Conservation (phyloP, 139 green algal species). For the Chlamydomonas incerta region DNA sequence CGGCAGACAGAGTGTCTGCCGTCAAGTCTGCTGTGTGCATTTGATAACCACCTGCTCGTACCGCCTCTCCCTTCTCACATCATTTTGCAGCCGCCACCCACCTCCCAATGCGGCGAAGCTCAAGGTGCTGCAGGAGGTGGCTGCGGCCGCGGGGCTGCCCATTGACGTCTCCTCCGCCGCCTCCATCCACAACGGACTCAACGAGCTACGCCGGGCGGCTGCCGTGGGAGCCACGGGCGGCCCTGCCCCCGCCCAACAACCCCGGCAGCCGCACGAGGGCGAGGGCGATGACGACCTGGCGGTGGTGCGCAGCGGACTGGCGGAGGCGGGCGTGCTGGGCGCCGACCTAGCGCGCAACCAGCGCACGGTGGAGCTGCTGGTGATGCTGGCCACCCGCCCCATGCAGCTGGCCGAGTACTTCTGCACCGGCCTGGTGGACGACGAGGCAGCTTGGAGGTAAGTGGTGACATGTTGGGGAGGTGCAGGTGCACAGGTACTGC, state of each 20-base stretch:
- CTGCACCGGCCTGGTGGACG: slow-evolving; percentile 73
- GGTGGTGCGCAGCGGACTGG: background rate
- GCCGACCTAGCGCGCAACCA: background rate
- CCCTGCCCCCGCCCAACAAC: too few relatives aligned
- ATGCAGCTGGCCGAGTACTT: slow-evolving; percentile 96
- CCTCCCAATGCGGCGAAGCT: slow-evolving; percentile 58
- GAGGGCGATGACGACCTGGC: too few relatives aligned
- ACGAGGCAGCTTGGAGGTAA: slow-evolving; percentile 42
- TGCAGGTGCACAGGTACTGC: too few relatives aligned
- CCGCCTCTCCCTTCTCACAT: too few relatives aligned
- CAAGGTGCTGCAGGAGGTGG: background rate
- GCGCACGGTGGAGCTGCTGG: slow-evolving; percentile 68
- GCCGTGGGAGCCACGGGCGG: background rate
- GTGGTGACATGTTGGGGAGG: too few relatives aligned
- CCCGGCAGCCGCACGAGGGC: too few relatives aligned
- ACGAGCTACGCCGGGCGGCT: slow-evolving; percentile 35
- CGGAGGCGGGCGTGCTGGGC: background rate
- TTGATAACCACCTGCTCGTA: too few relatives aligned
- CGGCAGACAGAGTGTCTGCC: too few relatives aligned
- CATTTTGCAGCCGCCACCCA: slow-evolving; percentile 3
- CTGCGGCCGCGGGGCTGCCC: slow-evolving; percentile 44
- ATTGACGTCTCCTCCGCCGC: slow-evolving; percentile 69
- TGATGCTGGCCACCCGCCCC: slow-evolving; percentile 86
- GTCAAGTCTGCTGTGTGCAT: too few relatives aligned
- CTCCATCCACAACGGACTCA: slow-evolving; percentile 63